Base-by-base conservation (phyloP, 2,329 filamentous ascomycete species). In the Penicillium sp. region DNA sequence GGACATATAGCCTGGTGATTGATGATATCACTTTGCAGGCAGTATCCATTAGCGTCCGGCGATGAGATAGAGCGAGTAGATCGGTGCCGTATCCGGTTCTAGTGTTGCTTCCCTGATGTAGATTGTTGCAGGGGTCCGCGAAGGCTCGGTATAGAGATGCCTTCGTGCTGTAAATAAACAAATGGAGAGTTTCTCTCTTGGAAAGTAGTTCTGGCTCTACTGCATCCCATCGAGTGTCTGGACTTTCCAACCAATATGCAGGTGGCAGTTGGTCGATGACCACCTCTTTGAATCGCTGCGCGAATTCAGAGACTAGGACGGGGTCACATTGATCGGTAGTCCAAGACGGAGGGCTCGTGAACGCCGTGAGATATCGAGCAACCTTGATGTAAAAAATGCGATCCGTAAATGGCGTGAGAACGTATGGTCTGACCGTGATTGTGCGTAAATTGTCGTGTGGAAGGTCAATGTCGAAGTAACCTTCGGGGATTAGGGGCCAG, bases 401-500 rank as follows among this genome's bases (percentile, higher is more conserved):
- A 20, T 57, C 49, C 3, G 54, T 59, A 34, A 57, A 59, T n/a
- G 51, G 44, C 5, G 56, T 59, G n/a, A 57, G 49, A 21, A 49
- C 15, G 10, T 57, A 57, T 1, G 56, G 54, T 7, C 21, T 53
- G 9, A 44, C n/a, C 0, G 52, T 37, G 10, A 55, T 18, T 1
- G 49, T 32, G 15, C 54, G 45, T 3, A 59, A 24, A n/a, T 32
- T 55, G 18, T 59, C 54, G 26, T 53, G 41, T 4, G 54, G 56
- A 10, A 40, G 49, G 13, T 59, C 56, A 15, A 57, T 49, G 20
- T 59, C 52, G 12, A 57, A 57, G 18, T 59, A 59, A 18, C 54
- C 56, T 26, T 59, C 54, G 7, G 56, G 56, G 3, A 59, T 59
- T 5, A 59, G 41, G 13, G 56, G 56, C 54, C 56, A 57, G n/a